Base-by-base conservation (phyloP, 345 rosid species). In the Eucalyptus pauciflora region DNA sequence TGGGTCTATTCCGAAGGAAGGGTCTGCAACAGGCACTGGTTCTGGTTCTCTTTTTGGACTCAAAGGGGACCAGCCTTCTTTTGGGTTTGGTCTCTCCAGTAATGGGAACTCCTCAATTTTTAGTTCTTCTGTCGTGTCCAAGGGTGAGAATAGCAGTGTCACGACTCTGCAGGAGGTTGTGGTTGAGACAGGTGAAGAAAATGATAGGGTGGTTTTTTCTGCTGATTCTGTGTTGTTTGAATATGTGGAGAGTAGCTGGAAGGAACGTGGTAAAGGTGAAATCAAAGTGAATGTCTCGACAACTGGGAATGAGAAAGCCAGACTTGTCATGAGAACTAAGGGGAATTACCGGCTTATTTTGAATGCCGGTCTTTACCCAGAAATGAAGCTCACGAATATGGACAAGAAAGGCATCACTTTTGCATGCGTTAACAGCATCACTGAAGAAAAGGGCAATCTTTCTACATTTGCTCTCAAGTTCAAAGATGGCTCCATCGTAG, bases 251-350 rank as follows among this genome's bases (percentile, higher is more conserved):
- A 95, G 96, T 43, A 90, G 92, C 58, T 98, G 99, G 99, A 98
- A 96, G 94, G 99, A 98, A 91, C 99, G 99, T 25, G 99, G 99
- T 14, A 97, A 98, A 94, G 99, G 99, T 90, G 99, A 94, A 88
- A 89, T 97, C 81, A 98, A 95, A 92, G 97, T 98, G 89, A 97
- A 98, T 56, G 96, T 97, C 15, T 93, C 95, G 5, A 93, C 95
- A 67, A 46, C 90, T 11, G 98, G 92, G 29, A 18, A 91, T 8
- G 95, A 94, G 88, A 95, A 88, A 90, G 97, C 96, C 71, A 95
- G 99, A 86, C 88, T 98, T 41, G 90, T 98, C 12, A 98, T 98
- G 99, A 95, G 99, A 93, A 92, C 98, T 50, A 94, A 92, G 92
- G 99, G 99, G 88, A 96, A 98, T 92, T 95, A 93, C 94, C 93